Evolutionary conservation across 2,329 filamentous ascomycete genomes (phyloP).

Genomic region (Blastomyces silverae): DNA sequence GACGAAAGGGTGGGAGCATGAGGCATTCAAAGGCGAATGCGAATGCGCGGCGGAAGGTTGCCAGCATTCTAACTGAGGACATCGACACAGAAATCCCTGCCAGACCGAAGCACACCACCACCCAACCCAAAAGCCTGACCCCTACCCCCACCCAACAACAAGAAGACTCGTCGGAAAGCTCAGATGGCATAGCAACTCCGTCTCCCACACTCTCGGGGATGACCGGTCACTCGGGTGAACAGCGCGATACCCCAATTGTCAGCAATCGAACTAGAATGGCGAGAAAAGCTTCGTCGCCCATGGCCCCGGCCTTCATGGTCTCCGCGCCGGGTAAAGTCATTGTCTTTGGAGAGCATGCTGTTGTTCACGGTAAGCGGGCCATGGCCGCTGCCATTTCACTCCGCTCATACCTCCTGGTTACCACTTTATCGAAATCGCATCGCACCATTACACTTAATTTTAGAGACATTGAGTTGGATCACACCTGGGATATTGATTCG

Average conservation of each 20-base stretch:
- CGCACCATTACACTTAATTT: slow-evolving; percentile 83
- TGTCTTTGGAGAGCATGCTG: slow-evolving; percentile 93
- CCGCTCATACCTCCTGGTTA: slow-evolving; percentile 93
- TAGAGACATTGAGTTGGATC: slow-evolving; percentile 78
- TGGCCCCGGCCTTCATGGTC: slow-evolving; percentile 90
- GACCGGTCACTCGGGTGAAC: slow-evolving; percentile 22
- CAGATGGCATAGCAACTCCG: slow-evolving; percentile 29
- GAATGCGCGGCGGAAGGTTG: slow-evolving; percentile 28
- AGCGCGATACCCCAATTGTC: slow-evolving; percentile 2
- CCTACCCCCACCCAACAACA: slow-evolving; percentile 19
- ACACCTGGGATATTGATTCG: slow-evolving; percentile 90
- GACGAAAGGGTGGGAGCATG: slow-evolving; percentile 31
- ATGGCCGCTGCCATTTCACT: slow-evolving; percentile 93
- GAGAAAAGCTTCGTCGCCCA: slow-evolving; percentile 48
- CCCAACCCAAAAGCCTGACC: background rate
- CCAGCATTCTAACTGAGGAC: slow-evolving; percentile 26
- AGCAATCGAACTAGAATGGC: slow-evolving; percentile 14
- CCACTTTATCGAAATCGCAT: slow-evolving; percentile 84
- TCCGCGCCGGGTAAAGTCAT: slow-evolving; percentile 98
- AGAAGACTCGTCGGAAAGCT: slow-evolving; percentile 27
- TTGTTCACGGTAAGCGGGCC: slow-evolving; percentile 95
- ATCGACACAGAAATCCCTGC: slow-evolving; percentile 22
- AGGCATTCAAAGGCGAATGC: slow-evolving; percentile 24
- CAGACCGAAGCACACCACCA: slow-evolving; percentile 21
- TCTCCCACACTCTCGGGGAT: slow-evolving; percentile 24